Evolutionary conservation across 1,284 basidiomycete species (phyloP), one percentile per base, ranked within the genome.

Genomic region (Filobasidium uniguttulatum): DNA sequence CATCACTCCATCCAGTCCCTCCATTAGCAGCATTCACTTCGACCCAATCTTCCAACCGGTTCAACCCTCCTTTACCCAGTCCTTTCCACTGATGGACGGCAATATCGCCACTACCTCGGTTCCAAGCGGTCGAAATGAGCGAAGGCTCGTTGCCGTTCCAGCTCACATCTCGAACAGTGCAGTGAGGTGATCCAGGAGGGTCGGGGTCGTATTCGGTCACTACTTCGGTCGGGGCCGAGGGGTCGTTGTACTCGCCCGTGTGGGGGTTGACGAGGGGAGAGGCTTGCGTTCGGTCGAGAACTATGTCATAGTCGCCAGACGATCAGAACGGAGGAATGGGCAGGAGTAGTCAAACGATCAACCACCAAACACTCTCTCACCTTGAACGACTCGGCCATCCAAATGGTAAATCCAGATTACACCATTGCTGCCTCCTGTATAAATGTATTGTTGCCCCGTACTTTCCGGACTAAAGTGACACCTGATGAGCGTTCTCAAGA

Each of bases 381-480:
- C 59, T 54, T 89, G 80, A 17, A 84, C 81, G 19, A 88, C 68
- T 20, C 76, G 76, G 6, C 93, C 93, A 64, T 97, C 93, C 43
- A 98, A 72, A 1, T 85, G 86, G 88, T 90, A 98, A 53, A 98
- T 88, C 81, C 91, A 65, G 44, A 65, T 65, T 45, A 62, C 55
- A 1, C 65, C 63, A 50, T 68, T 63, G 9, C 49, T 57, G 54
- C 61, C 59, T 23, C 93, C 93, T 15, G 86, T 90, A 66, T 96
- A 97, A 51, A 98, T 79, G 68, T 98, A 98, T 58, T 83, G 82
- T 51, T 82, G 77, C 5, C 90, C 89, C 6, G 94, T 98, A 2
- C 88, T 90, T 63, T 88, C 84, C 12, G 93, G 93, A 56, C 85
- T 89, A 67, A 97, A 98, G 69, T 96, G 85, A 65, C 90, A 96